Base-by-base conservation (phyloP, 1,284 basidiomycete species). In the Fomes fomentarius region DNA sequence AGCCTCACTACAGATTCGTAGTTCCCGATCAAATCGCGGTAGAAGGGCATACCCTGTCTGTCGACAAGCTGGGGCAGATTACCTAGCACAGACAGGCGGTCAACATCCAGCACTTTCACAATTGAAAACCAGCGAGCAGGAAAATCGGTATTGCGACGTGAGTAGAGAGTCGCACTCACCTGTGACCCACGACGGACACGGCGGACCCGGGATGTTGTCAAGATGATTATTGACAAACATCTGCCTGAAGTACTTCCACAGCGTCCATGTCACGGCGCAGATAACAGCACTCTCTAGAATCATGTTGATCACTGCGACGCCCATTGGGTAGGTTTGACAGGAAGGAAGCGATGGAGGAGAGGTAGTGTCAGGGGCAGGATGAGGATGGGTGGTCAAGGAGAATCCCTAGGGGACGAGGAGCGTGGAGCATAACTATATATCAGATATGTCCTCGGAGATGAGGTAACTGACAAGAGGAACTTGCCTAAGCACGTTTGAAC, bases 151-250 rank as follows among this genome's bases (percentile, higher is more conserved):
- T n/a, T 17, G 35, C 35, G 42, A 25, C n/a, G n/a, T 30, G n/a
- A n/a, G n/a, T 4, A 3, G 19, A 19, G 14, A 25, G 25, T 6
- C n/a, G n/a, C 21, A 44, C 63, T 26, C 11, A 62, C 63, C 63
- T 17, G 50, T 50, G 21, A 60, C 31, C 52, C 61, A 62, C 25
- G 63, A 62, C 14, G 49, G 38, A 2, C 58, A 52, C 15, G 63
- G 43, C 15, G 63, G 63, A 7, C 63, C 63, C 4, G 61, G 63
- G 35, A 64, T 56, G 50, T 64, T 61, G 54, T 64, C 61, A 6
- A 64, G 54, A 12, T 50, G 46, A 24, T 41, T 42, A 37, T 51
- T 59, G 44, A 61, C 56, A 34, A 62, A 47, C 21, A 24, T 17
- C 11, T 52, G 48, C 24, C 59, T 48, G 34, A 64, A 54, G 46